phyloP scores from a whole-genome alignment of 2,329 filamentous ascomycete genomes.

The Zasmidium angulare region DNA sequence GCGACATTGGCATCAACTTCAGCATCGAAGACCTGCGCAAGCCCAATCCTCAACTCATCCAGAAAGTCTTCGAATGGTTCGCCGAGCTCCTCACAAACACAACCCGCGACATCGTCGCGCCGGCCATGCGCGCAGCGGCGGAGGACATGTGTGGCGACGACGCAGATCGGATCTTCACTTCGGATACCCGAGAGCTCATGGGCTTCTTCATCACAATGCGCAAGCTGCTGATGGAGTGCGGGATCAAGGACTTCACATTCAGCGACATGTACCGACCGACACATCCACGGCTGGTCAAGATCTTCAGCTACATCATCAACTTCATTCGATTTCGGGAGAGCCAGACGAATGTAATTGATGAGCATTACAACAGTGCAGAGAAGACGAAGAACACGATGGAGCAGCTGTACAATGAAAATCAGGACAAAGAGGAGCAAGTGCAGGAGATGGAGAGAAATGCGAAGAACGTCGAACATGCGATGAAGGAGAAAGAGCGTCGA shows the following conservation, averaged over 20 bases:
- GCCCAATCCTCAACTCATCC: constrained; percentile 89
- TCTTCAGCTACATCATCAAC: constrained; percentile 98
- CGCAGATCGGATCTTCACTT: constrained; percentile 72
- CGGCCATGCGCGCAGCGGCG: constrained; percentile 88
- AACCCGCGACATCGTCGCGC: constrained; percentile 88
- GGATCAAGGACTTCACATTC: constrained; percentile 91
- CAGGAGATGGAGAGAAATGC: constrained; percentile 79
- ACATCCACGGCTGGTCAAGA: constrained; percentile 85
- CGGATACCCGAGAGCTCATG: constrained; percentile 91
- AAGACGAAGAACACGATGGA: constrained; percentile 85
- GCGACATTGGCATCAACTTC: constrained; percentile 91
- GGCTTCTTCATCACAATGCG: constrained; percentile 87
- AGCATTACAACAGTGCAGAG: constrained; percentile 90
- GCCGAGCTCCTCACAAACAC: constrained; percentile 91
- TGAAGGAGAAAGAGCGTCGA: constrained; percentile 78
- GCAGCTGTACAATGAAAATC: constrained; percentile 78
- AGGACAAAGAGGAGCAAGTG: constrained; percentile 77
- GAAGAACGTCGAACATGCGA: constrained; percentile 75
- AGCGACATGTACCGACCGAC: constrained; percentile 88
- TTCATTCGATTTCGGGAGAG: constrained; percentile 96
- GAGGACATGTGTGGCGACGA: constrained; percentile 84
- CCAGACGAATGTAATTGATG: constrained; percentile 84
- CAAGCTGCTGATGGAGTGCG: constrained; percentile 77
- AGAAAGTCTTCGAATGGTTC: constrained; percentile 98
- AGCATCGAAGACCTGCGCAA: constrained; percentile 84